Evolutionary conservation across 805 yeast species (phyloP), one percentile per base, ranked within the genome.

Genomic region (Candida wancherniae): DNA sequence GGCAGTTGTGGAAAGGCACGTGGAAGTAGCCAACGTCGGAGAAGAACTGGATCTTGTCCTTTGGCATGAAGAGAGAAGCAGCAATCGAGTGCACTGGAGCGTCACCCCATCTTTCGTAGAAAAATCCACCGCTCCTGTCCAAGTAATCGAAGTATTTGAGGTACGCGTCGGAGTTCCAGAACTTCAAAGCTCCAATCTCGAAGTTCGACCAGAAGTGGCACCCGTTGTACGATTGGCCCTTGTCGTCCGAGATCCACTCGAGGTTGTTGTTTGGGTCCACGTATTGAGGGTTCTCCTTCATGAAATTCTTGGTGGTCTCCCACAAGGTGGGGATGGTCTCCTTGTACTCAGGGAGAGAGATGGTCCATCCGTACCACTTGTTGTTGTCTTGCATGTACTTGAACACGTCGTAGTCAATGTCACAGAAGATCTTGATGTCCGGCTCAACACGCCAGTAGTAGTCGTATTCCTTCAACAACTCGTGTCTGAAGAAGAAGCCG

Each of bases 371-470:
- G 56, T 90, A 92, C 38, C 74, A 77, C 59, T 87, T 87, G 37
- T 73, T 63, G 47, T 83, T 76, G 35, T 77, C 78, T 44, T 85
- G 70, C 82, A 90, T 72, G 40, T 80, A 72, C 48, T 75, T 71
- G 64, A 90, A 90, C 9, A 96, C 88, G 56, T 90, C 98, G 57
- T 78, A 81, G 50, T 80, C 77, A 37, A 87, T 65, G 58, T 87
- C 95, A 68, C 95, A 86, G 60, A 67, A 80, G 47, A 86, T 73
- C 57, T 74, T 73, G 54, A 83, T 73, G 53, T 77, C 84, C 12
- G 96, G 95, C 59, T 87, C 96, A 33, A 87, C 94, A 62, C 96
- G 77, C 96, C 96, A 87, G 68, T 87, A 87, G 71, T 80, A 87
- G 39, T 83, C 86, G 57, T 77, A 86, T n/a, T 84, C 80, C 33